phyloP scores from a whole-genome alignment of 495 filamentous ascomycete species.

The Clavariopsis aquatica region DNA sequence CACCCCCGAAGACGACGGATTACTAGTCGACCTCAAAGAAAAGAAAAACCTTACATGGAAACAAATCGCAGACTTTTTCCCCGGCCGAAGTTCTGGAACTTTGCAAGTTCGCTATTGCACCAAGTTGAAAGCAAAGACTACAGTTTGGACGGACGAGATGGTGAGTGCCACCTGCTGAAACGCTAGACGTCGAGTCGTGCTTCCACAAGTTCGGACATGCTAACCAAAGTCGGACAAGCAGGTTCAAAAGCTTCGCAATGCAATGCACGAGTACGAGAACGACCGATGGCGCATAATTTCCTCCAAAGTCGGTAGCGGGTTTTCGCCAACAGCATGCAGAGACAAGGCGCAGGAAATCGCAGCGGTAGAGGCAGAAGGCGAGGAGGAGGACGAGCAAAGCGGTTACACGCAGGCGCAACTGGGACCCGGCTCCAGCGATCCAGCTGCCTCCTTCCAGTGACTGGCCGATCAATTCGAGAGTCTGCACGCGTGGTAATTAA shows the following conservation, averaged over 20 bases:
- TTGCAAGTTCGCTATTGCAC: constrained; percentile 93
- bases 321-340: constrained; percentile 79
- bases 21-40: constrained; percentile 86
- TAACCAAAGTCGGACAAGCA: constrained; percentile 46
- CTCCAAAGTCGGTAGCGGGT: constrained; percentile 81
- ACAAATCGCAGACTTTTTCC: constrained; percentile 93
- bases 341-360: constrained; percentile 68
- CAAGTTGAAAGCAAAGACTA: constrained; percentile 87
- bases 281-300: constrained; percentile 88
- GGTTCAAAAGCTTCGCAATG: constrained; percentile 75
- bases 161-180: constrained; percentile 55
- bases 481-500: constrained; percentile 27
- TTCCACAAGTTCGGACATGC: constrained; percentile 31
- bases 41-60: constrained; percentile 92
- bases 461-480: constrained; percentile 34
- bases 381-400: constrained; percentile 18
- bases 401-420: constrained; percentile 36
- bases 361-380: constrained; percentile 30
- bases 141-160: constrained; percentile 89
- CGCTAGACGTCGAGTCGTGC: constrained; percentile 31
- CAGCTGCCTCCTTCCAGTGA: constrained; percentile 35
- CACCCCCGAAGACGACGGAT: constrained; percentile 81
- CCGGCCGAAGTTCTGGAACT: constrained; percentile 81
- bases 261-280: constrained; percentile 83
- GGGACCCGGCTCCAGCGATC: constrained; percentile 35